Percentiles rank a stretch among this genome's conserved stretches.
Evolutionary conservation across 2,329 filamentous ascomycete species (phyloP).

Genomic region (Lizonia empirigonia): DNA sequence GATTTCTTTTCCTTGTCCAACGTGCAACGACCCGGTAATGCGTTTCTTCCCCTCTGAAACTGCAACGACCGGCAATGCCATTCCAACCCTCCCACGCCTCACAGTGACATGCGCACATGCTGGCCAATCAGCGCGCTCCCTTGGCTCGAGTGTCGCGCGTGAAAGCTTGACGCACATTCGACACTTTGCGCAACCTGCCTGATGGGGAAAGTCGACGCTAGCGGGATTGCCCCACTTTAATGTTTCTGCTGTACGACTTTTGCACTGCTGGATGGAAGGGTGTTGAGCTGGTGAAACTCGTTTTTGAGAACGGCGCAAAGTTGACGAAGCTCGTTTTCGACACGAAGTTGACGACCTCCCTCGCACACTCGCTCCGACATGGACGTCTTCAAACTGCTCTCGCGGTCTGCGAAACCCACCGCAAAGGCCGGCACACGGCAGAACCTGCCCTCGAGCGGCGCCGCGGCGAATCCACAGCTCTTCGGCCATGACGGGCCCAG

Average conservation of each 20-base stretch:
- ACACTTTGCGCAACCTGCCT: not conserved
- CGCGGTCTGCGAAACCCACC: constrained; percentile 67
- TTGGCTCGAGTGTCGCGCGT: not conserved
- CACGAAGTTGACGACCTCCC: no score
- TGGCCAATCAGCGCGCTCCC: not conserved
- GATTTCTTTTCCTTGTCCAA: constrained; percentile 39
- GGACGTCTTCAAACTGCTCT: constrained; percentile 76
- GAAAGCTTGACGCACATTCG: not conserved
- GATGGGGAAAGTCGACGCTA: not conserved
- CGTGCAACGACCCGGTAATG: constrained; percentile 43
- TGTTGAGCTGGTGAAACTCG: no score
- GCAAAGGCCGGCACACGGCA: constrained; percentile 46
- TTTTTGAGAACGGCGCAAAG: not conserved
- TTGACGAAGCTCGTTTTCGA: not conserved
- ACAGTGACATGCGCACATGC: no score
- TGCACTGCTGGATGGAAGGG: no score
- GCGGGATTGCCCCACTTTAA: constrained; percentile 13
- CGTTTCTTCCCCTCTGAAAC: no score
- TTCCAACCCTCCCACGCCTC: no score
- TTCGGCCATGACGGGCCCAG: constrained; percentile 55
- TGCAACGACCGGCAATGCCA: no score
- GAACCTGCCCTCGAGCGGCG: constrained; percentile 69
- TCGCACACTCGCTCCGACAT: constrained; percentile 50
- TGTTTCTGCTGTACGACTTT: constrained; percentile 25
- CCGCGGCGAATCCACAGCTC: constrained; percentile 69